Percentiles rank a stretch among this genome's conserved stretches.
phyloP scores from a whole-genome alignment of 495 filamentous ascomycete genomes.

The Penicillium nucicola region DNA sequence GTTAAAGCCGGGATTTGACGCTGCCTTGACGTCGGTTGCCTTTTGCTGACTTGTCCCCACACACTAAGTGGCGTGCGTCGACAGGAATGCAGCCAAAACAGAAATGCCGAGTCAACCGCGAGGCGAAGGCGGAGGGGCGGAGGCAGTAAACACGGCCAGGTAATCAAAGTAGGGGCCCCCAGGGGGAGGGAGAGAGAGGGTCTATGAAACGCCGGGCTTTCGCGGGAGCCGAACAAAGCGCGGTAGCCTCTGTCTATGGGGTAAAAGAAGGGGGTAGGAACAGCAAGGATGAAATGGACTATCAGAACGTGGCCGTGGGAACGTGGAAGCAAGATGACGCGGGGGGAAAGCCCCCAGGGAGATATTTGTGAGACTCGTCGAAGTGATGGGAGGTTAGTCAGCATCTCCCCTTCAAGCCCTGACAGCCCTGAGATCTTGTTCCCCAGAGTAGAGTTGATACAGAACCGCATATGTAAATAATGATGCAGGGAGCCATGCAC shows the following conservation, averaged over 20 bases:
- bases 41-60: slow-evolving; percentile 8
- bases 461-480: slow-evolving; percentile 10
- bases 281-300: not conserved
- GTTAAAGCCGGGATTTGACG: too few species aligned
- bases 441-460: too few species aligned
- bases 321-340: not conserved
- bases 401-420: not conserved
- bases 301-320: slow-evolving; percentile 2
- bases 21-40: not conserved
- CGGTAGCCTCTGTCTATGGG: not conserved
- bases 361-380: too few species aligned
- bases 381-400: not conserved
- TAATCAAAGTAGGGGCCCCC: too few species aligned
- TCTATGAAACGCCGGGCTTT: not conserved
- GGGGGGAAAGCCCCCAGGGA: too few species aligned
- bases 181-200: not conserved
- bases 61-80: not conserved
- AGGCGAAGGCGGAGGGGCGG: not conserved
- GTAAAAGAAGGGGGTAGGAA: not conserved
- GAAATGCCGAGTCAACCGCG: slow-evolving; percentile 14
- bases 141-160: not conserved
- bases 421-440: too few species aligned
- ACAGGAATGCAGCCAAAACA: slow-evolving; percentile 11
- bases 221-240: not conserved
- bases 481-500: slow-evolving; percentile 15